These are phyloP conservation scores for Irpex sp. DNA, from an alignment of 1,284 basidiomycete genomes.

Conservation along the genomic window DNA sequence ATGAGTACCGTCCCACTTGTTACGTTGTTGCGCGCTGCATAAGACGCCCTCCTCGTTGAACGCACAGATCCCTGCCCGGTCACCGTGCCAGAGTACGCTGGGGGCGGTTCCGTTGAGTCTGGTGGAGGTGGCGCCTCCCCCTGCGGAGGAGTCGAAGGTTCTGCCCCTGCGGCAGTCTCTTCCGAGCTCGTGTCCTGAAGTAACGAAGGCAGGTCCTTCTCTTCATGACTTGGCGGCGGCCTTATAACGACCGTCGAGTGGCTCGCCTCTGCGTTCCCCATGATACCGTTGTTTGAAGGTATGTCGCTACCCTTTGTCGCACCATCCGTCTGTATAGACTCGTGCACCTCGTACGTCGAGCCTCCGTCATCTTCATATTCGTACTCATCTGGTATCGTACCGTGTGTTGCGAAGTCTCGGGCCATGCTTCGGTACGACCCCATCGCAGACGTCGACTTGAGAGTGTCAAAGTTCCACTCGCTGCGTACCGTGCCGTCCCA, in stretches of 20 bases:
- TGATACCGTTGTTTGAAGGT: conserved; percentile 33
- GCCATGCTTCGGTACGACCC: conserved; percentile 69
- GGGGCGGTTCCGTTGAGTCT: conserved; percentile 31
- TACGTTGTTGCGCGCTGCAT: conserved; percentile 64
- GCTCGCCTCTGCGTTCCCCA: conserved; percentile 50
- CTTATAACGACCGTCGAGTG: conserved; percentile 73
- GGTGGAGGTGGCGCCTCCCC: conserved; percentile 14
- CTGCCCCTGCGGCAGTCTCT: conserved; percentile 29
- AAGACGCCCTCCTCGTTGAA: conserved; percentile 53
- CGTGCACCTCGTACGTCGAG: conserved; percentile 28
- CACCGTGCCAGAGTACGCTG: conserved; percentile 36
- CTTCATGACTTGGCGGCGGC: conserved; percentile 30
- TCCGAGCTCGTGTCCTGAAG: conserved; percentile 34
- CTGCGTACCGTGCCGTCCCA: conserved; percentile 81
- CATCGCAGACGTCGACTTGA: conserved; percentile 71
- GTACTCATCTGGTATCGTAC: conserved; percentile 45
- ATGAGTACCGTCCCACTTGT: conserved; percentile 74
- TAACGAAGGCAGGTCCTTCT: conserved; percentile 40
- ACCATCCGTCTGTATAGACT: conserved; percentile 53
- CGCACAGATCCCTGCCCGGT: conserved; percentile 31
- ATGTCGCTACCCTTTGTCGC: conserved; percentile 65
- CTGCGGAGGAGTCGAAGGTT: conserved; percentile 28
- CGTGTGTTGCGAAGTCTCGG: conserved; percentile 58
- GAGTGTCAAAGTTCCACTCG: conserved; percentile 96
- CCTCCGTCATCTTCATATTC: conserved; percentile 46